These are phyloP conservation scores for Ceratocystis smalleyi DNA, from an alignment of 2,329 filamentous ascomycete species.

Conservation along the genomic window DNA sequence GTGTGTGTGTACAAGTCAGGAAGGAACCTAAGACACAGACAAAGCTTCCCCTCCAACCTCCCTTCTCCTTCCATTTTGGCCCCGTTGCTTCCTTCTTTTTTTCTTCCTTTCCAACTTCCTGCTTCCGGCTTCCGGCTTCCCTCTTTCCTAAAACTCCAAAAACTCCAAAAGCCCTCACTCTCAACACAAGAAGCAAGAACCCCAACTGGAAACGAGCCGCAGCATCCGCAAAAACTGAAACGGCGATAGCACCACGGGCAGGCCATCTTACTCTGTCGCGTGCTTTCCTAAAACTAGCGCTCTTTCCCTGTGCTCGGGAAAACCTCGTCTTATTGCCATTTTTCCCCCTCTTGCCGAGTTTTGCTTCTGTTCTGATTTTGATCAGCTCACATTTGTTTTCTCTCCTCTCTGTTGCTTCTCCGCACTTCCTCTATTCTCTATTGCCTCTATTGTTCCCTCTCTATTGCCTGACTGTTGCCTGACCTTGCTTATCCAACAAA, in stretches of 20 bases:
- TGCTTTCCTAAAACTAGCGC: neutral
- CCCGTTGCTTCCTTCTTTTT: neutral
- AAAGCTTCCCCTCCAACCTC: neutral
- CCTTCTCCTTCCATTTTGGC: neutral
- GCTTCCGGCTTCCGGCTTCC: neutral
- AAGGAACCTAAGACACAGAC: neutral
- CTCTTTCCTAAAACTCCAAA: too few relatives aligned
- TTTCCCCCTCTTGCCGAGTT: neutral
- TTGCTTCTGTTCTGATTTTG: constrained; percentile 9
- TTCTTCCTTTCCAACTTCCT: neutral
- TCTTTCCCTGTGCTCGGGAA: constrained; percentile 7
- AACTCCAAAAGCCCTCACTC: neutral
- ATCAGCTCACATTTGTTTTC: neutral
- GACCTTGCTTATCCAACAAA: neutral
- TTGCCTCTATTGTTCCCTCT: neutral
- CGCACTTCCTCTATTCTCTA: constrained; percentile 5
- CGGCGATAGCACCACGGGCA: neutral
- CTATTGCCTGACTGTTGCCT: neutral
- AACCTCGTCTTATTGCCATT: constrained; percentile 2
- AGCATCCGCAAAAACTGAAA: neutral
- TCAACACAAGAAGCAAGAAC: too few relatives aligned
- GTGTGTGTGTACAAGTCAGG: neutral
- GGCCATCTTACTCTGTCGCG: neutral
- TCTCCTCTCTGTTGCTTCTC: neutral
- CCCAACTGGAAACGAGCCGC: neutral